phyloP scores from a whole-genome alignment of 75 land plant genomes.

The Pinus taeda region DNA sequence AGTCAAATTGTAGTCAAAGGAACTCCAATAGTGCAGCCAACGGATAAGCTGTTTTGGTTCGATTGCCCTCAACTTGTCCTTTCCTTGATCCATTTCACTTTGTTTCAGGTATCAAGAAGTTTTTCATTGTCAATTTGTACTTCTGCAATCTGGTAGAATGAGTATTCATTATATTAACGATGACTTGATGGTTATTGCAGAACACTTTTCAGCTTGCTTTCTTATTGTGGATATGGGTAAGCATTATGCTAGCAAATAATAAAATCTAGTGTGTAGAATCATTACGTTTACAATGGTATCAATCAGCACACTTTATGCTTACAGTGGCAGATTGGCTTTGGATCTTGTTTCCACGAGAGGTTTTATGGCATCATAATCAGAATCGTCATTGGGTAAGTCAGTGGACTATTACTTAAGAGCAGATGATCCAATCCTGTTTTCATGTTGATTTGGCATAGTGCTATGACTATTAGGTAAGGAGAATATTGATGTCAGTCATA shows the following conservation, averaged over 20 bases:
- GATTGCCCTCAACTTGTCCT: constrained; percentile 38
- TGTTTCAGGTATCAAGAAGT: constrained; percentile 40
- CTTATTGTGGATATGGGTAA: constrained; percentile 65
- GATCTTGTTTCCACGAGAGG: constrained; percentile 37
- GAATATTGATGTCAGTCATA: too few species aligned
- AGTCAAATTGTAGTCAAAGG: constrained; percentile 23
- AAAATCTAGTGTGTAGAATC: not conserved
- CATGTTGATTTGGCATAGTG: not conserved
- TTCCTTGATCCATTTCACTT: constrained; percentile 42
- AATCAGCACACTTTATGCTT: not conserved
- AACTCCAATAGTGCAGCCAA: constrained; percentile 37
- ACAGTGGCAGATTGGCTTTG: constrained; percentile 30
- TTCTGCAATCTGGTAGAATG: too few species aligned
- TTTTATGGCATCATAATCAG: constrained; percentile 12
- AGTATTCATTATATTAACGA: not conserved
- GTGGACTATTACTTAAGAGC: not conserved
- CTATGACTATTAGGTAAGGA: too few species aligned
- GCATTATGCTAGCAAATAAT: not conserved
- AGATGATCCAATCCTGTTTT: too few species aligned
- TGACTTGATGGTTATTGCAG: constrained; percentile 19
- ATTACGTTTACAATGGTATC: not conserved
- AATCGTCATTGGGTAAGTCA: constrained; percentile 21
- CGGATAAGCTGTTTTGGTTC: constrained; percentile 65
- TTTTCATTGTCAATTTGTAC: too few species aligned
- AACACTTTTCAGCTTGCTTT: constrained; percentile 74